phyloP scores from a whole-genome alignment of 2,329 filamentous ascomycete genomes.

The Cercospora berteroae region DNA sequence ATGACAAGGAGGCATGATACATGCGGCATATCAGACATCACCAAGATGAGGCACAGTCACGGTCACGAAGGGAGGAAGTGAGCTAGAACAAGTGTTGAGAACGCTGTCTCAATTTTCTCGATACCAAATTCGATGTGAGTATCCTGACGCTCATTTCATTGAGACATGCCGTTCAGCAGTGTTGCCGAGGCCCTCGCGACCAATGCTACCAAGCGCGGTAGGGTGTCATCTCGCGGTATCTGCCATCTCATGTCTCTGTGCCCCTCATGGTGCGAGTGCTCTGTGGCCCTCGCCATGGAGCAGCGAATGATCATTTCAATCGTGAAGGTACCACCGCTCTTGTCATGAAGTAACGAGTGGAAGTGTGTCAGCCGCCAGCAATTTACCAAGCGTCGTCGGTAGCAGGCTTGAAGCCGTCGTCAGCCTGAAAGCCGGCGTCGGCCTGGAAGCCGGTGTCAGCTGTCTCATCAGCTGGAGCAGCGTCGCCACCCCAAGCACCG shows the following conservation, averaged over 20 bases:
- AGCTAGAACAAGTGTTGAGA: conserved; percentile 9
- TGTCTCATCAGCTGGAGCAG: conserved; percentile 8
- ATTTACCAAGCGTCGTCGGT: conserved; percentile 18
- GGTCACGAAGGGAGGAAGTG: background rate
- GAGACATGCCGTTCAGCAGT: conserved; percentile 1
- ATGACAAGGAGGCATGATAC: background rate
- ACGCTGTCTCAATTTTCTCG: conserved; percentile 13
- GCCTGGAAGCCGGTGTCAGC: conserved; percentile 25
- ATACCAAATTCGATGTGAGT: background rate
- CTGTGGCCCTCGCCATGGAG: background rate
- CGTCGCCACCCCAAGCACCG: conserved; percentile 21
- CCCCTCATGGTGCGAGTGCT: background rate
- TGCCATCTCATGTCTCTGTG: conserved; percentile 5
- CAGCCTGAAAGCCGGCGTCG: conserved; percentile 24
- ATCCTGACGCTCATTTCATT: background rate
- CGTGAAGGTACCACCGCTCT: background rate
- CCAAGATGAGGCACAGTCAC: background rate
- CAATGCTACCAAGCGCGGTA: background rate
- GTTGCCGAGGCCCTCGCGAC: conserved; percentile 4
- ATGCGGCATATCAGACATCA: background rate
- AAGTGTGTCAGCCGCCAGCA: background rate
- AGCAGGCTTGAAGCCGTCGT: conserved; percentile 13
- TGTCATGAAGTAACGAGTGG: background rate
- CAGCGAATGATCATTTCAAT: background rate
- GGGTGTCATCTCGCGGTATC: background rate